Evolutionary conservation across 495 filamentous ascomycete genomes (phyloP).

Genomic region (Monascus purpureus): DNA sequence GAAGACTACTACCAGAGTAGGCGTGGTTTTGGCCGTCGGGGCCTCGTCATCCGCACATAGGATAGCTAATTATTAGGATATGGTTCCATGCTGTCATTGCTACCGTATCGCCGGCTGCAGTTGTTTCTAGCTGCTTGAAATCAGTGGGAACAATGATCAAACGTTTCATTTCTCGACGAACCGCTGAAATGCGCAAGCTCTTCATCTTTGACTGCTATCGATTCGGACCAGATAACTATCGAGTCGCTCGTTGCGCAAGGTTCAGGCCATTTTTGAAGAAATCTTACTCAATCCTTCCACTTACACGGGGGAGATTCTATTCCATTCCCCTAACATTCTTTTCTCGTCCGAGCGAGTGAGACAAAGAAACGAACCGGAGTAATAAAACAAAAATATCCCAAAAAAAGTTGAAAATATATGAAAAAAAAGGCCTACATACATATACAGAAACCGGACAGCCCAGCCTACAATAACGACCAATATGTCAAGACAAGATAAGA

Average conservation of each 20-base stretch:
- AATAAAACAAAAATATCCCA: constrained; percentile 4
- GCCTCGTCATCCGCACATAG: constrained; percentile 55
- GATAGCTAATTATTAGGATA: constrained; percentile 1
- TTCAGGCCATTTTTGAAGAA: no score
- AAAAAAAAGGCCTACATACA: constrained; percentile 16
- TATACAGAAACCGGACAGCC: neutral
- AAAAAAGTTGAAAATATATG: constrained; percentile 7
- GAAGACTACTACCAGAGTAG: constrained; percentile 38
- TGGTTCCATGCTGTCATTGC: constrained; percentile 3
- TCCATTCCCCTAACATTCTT: no score
- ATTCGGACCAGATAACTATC: no score
- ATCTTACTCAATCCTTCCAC: no score
- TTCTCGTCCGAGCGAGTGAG: no score
- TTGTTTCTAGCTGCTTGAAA: constrained; percentile 8
- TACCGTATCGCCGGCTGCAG: constrained; percentile 5
- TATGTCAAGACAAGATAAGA: constrained; percentile 1
- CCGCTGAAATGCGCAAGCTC: no score
- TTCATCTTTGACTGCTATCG: no score
- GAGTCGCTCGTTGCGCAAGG: no score
- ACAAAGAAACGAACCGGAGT: no score
- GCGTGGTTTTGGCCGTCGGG: constrained; percentile 51
- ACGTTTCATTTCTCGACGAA: no score
- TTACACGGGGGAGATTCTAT: no score
- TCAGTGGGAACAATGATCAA: no score
- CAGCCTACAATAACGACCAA: neutral